Evolutionary conservation across 441 rosid genomes (phyloP).

Genomic region (Brassica balearica): DNA sequence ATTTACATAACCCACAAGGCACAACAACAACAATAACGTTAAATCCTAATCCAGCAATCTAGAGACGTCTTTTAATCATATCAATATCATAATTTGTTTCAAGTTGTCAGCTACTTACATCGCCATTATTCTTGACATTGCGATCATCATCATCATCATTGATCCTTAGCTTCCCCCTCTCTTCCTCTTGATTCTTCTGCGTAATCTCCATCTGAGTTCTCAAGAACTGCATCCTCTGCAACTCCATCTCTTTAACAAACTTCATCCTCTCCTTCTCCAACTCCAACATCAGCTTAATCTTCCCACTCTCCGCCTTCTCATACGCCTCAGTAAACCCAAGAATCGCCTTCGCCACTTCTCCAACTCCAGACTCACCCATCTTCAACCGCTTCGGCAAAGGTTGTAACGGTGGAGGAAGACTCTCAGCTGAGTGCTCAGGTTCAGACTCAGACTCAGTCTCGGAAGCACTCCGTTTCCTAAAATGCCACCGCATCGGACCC

Average conservation of each 20-base stretch:
- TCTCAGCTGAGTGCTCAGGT: slow-evolving; percentile 57
- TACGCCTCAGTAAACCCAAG: slow-evolving; percentile 60
- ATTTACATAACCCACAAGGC: slow-evolving; percentile 39
- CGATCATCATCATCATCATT: slow-evolving; percentile 24
- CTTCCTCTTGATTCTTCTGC: slow-evolving; percentile 53
- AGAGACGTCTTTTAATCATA: slow-evolving; percentile 15
- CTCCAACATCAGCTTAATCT: slow-evolving; percentile 59
- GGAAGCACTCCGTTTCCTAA: slow-evolving; percentile 50
- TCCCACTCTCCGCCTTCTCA: slow-evolving; percentile 64
- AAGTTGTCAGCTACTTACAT: slow-evolving; percentile 45
- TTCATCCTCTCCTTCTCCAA: slow-evolving; percentile 75
- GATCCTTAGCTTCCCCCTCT: slow-evolving; percentile 36
- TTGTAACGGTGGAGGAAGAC: slow-evolving; percentile 43
- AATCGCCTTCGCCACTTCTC: slow-evolving; percentile 56
- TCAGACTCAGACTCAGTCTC: slow-evolving; percentile 56
- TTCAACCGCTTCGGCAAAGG: slow-evolving; percentile 46
- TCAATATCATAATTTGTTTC: background rate
- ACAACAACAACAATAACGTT: slow-evolving; percentile 23
- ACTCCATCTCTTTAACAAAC: slow-evolving; percentile 67
- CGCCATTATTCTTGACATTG: slow-evolving; percentile 39
- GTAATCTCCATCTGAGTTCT: slow-evolving; percentile 67
- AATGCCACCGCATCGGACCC: slow-evolving; percentile 41
- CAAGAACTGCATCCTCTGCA: slow-evolving; percentile 74
- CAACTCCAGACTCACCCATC: slow-evolving; percentile 41
- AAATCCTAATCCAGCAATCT: slow-evolving; percentile 33